Evolutionary conservation across 257 asterid genomes (phyloP).

Genomic region (Petunia secreta): DNA sequence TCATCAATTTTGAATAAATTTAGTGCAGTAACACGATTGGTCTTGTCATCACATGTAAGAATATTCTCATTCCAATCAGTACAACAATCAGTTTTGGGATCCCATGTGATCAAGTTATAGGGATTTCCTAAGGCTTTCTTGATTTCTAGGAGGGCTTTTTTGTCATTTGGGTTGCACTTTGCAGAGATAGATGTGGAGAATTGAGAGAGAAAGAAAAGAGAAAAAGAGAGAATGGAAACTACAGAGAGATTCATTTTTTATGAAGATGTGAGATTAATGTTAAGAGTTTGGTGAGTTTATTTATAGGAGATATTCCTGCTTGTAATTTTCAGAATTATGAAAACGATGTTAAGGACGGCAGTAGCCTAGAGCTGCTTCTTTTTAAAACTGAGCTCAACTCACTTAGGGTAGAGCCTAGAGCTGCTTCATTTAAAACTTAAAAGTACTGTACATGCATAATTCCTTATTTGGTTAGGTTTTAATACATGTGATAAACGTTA

Average conservation of each 20-base stretch:
- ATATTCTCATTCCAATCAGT: slow-evolving; percentile 41
- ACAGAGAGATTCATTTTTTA: background rate
- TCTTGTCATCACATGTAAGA: slow-evolving; percentile 46
- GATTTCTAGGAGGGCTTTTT: slow-evolving; percentile 54
- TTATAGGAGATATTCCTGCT: background rate
- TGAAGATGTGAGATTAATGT: background rate
- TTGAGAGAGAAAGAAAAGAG: slow-evolving; percentile 25
- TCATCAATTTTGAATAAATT: slow-evolving; percentile 42
- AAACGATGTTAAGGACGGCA: too few species aligned
- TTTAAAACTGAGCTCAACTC: too few species aligned
- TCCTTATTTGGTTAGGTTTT: too few species aligned
- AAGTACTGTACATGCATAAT: too few species aligned
- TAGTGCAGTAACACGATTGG: slow-evolving; percentile 49
- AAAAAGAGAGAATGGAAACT: slow-evolving; percentile 16
- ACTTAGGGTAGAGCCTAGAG: too few species aligned
- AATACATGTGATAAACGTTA: too few species aligned
- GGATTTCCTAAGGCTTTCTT: slow-evolving; percentile 52
- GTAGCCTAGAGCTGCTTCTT: too few species aligned
- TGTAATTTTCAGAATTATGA: too few species aligned
- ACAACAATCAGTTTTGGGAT: slow-evolving; percentile 65
- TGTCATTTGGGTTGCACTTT: slow-evolving; percentile 58
- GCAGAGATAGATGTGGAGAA: slow-evolving; percentile 25
- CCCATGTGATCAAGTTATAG: slow-evolving; percentile 56
- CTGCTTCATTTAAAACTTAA: too few species aligned
- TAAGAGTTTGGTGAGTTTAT: background rate